A percentile compares a stretch with the other conserved stretches of the same genome.
Conservation (phyloP, 2,329 filamentous ascomycete species). For the Sclerotinia minor region DNA sequence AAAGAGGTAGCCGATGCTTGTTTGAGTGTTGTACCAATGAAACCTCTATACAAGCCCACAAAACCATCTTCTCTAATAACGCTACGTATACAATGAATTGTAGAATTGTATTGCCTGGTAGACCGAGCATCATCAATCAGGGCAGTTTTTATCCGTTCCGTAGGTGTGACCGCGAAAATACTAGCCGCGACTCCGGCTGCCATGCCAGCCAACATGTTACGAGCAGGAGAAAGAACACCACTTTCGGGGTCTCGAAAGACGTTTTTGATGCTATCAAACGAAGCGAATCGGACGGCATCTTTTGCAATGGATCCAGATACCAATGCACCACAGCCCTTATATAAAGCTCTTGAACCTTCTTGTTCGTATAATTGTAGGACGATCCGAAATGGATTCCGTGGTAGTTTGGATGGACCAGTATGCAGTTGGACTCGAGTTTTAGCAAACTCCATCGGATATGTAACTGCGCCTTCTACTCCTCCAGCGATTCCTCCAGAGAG, state of each 20-base stretch:
- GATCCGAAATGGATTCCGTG: constrained; percentile 58
- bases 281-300: constrained; percentile 65
- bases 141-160: constrained; percentile 68
- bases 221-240: constrained; percentile 54
- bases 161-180: constrained; percentile 65
- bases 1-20: constrained; percentile 51
- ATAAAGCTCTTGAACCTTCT: constrained; percentile 57
- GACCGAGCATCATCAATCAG: constrained; percentile 44
- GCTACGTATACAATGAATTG: constrained; percentile 41
- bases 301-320: constrained; percentile 51
- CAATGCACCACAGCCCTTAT: constrained; percentile 35
- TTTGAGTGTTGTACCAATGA: constrained; percentile 50
- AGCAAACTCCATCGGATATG: constrained; percentile 66
- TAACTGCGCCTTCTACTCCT: constrained; percentile 27
- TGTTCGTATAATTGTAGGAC: constrained; percentile 54
- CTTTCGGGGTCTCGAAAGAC: constrained; percentile 59
- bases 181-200: constrained; percentile 61
- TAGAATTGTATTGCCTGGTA: constrained; percentile 38
- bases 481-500: constrained; percentile 37
- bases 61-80: constrained; percentile 47
- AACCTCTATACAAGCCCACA: constrained; percentile 47
- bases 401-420: constrained; percentile 43
- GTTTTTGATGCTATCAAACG: constrained; percentile 65
- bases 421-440: constrained; percentile 64
- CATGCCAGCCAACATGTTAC: constrained; percentile 65